Percentiles rank a stretch among this genome's conserved stretches.
phyloP scores from a whole-genome alignment of 177 flowering plant species.

The Telopea speciosissima region DNA sequence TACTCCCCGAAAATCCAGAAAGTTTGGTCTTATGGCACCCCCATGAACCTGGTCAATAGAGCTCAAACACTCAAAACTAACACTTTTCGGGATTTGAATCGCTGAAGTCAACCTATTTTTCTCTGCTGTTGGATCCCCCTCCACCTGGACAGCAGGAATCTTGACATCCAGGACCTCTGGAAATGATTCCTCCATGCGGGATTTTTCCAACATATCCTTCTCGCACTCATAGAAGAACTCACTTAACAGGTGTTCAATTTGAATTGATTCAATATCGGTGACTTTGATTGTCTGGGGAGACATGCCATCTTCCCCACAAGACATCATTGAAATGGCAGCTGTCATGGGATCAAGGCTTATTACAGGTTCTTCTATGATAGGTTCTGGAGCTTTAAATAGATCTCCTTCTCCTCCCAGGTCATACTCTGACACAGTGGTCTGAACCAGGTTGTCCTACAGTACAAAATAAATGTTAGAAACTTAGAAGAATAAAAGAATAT shows the following conservation, averaged over 20 bases:
- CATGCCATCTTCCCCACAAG: conserved; percentile 65
- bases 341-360: conserved; percentile 54
- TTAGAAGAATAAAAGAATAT: neutral
- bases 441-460: conserved; percentile 40
- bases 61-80: conserved; percentile 64
- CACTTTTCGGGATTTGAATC: conserved; percentile 50
- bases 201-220: conserved; percentile 68
- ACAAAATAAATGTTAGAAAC: neutral
- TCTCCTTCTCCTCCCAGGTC: conserved; percentile 94
- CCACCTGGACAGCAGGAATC: conserved; percentile 29
- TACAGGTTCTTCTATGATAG: conserved; percentile 65
- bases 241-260: conserved; percentile 51
- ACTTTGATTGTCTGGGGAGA: conserved; percentile 48
- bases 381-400: conserved; percentile 87
- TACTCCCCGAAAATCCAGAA: conserved; percentile 54
- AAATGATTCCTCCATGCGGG: conserved; percentile 43
- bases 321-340: conserved; percentile 73
- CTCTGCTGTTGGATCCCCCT: conserved; percentile 30
- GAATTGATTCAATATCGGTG: conserved; percentile 52
- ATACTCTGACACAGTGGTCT: conserved; percentile 55
- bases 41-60: conserved; percentile 64
- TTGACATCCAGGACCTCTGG: conserved; percentile 43
- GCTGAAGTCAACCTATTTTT: conserved; percentile 23
- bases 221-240: conserved; percentile 74
- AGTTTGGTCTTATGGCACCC: conserved; percentile 43